phyloP scores from a whole-genome alignment of 768 basidiomycete species.

The Pleurotus tuoliensis region DNA sequence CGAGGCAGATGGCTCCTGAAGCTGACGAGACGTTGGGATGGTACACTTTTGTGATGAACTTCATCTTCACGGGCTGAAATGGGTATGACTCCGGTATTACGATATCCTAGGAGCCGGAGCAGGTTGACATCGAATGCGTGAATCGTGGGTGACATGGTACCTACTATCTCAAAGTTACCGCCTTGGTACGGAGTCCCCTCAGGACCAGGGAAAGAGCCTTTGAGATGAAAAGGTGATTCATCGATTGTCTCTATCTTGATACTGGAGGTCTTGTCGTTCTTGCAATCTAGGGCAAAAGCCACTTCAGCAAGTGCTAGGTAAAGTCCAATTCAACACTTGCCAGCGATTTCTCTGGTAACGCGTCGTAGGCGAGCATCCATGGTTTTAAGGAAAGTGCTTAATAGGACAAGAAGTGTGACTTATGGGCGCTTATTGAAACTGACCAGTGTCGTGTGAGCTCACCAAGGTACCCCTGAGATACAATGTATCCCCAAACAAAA shows the following conservation, averaged over 20 bases:
- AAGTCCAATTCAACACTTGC: slow-evolving; percentile 29
- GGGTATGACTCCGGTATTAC: slow-evolving; percentile 89
- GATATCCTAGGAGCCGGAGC: slow-evolving; percentile 62
- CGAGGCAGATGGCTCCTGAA: slow-evolving; percentile 92
- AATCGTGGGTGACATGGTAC: slow-evolving; percentile 24
- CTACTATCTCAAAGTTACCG: slow-evolving; percentile 85
- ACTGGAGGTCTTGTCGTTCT: slow-evolving; percentile 88
- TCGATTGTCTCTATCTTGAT: slow-evolving; percentile 87
- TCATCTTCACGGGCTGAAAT: slow-evolving; percentile 96
- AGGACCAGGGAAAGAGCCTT: slow-evolving; percentile 88
- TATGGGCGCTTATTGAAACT: background rate
- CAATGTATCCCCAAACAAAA: too few species aligned
- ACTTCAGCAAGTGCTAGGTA: too few species aligned
- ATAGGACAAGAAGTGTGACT: background rate
- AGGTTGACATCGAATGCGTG: slow-evolving; percentile 3
- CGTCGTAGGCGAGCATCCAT: slow-evolving; percentile 90
- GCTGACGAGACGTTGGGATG: slow-evolving; percentile 95
- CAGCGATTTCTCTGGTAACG: slow-evolving; percentile 92
- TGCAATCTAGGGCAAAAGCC: slow-evolving; percentile 60
- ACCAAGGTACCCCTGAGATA: too few species aligned
- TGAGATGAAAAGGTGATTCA: slow-evolving; percentile 87
- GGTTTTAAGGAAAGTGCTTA: slow-evolving; percentile 1
- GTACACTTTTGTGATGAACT: slow-evolving; percentile 95
- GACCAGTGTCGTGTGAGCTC: background rate
- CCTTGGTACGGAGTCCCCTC: slow-evolving; percentile 93